Conservation (phyloP, 2,329 filamentous ascomycete species). For the Passalora sequoiae region DNA sequence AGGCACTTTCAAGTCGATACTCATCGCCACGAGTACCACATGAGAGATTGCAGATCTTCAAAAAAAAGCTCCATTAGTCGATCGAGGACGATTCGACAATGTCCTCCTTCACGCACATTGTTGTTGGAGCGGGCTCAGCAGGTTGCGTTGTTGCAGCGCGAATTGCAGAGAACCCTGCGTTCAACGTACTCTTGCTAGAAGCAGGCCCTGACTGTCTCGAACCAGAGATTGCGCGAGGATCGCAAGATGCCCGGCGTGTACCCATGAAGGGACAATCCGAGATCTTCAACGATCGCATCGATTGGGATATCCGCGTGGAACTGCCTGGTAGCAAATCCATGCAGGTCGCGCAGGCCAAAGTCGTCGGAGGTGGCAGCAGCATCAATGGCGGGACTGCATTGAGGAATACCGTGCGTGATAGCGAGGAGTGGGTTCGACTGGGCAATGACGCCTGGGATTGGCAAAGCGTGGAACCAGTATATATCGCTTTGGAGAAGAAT, state of each 20-base stretch:
- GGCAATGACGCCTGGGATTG: conserved; percentile 58
- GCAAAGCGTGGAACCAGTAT: conserved; percentile 33
- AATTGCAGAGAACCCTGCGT: conserved; percentile 11
- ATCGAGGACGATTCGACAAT: too few relatives aligned
- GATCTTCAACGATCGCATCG: conserved; percentile 9
- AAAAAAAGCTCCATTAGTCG: too few relatives aligned
- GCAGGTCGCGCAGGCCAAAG: conserved; percentile 11
- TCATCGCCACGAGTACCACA: too few relatives aligned
- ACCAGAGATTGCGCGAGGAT: conserved; percentile 3
- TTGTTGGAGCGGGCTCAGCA: conserved; percentile 17
- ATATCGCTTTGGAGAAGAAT: conserved; percentile 6
- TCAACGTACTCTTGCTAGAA: conserved; percentile 23
- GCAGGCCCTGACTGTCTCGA: conserved; percentile 17
- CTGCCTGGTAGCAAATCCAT: conserved; percentile 3
- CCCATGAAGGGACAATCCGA: conserved; percentile 12
- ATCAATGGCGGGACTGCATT: conserved; percentile 32
- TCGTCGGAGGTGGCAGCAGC: conserved; percentile 23
- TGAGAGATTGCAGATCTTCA: too few relatives aligned
- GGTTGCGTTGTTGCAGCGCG: conserved; percentile 13
- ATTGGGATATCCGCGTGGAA: conserved; percentile 8
- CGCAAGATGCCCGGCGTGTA: conserved; percentile 8
- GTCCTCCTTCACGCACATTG: conserved; percentile 11
- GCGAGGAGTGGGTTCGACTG: conserved; percentile 54
- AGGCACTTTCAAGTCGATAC: too few relatives aligned
- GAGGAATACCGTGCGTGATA: conserved; percentile 45